Evolutionary conservation across 176 grass and related monocot species (phyloP), one percentile per base, ranked within the genome.

Genomic region (Hyparrhenia diplandra): DNA sequence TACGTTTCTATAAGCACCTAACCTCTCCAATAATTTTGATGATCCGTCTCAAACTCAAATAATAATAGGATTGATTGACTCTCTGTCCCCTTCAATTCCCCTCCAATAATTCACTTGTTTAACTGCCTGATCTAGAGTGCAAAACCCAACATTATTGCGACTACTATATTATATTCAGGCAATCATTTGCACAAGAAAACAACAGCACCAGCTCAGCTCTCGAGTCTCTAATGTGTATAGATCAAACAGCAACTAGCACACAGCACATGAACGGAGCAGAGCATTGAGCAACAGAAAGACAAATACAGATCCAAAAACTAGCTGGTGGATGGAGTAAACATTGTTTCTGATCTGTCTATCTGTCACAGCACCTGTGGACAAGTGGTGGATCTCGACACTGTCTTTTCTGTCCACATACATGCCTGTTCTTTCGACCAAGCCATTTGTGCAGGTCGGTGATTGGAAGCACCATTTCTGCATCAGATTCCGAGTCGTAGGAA

Each of bases 21-120:
- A 55, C 20, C 18, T 7, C 0, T n/a, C n/a, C 45, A 73, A 30
- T 28, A 45, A 62, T 20, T n/a, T n/a, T n/a, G n/a, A n/a, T n/a
- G n/a, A n/a, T n/a, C n/a, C n/a, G n/a, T n/a, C n/a, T n/a, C n/a
- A n/a, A n/a, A n/a, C n/a, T n/a, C n/a, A n/a, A n/a, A n/a, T n/a
- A 61, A 84, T 27, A 34, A 73, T 73, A 10, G 10, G 24, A 25
- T 23, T 71, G 40, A 71, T 71, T 71, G 29, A 49, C 18, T 4
- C 45, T 14, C 4, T 47, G 0, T 3, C 20, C 52, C 6, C n/a
- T n/a, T n/a, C n/a, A n/a, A n/a, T n/a, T 6, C 36, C n/a, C 64
- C 37, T 1, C 65, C 74, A 85, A 85, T 85, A 85, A 85, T 85
- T 43, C 65, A 51, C 6, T 85, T 71, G 66, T 51, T 85, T 78